Evolutionary conservation across 345 rosid genomes (phyloP).

Genomic region (Eucalyptus sp.): DNA sequence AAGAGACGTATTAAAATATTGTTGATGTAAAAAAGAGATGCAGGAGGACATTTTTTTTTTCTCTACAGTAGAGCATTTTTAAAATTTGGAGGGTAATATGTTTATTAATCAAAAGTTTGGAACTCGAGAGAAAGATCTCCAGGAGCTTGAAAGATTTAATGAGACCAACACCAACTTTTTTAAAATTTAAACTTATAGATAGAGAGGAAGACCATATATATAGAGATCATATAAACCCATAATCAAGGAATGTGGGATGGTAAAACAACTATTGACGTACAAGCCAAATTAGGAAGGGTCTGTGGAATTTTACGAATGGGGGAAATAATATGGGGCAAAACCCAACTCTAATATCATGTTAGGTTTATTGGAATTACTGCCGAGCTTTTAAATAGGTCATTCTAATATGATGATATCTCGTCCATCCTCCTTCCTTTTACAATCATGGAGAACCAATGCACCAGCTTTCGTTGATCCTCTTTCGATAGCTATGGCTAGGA

Average conservation of each 20-base stretch:
- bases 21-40: not conserved
- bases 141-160: not conserved
- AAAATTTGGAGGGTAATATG: not conserved
- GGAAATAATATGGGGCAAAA: not conserved
- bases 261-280: not conserved
- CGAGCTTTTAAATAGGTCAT: not conserved
- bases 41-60: not conserved
- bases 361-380: not conserved
- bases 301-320: not conserved
- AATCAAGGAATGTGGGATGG: not conserved
- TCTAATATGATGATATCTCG: not conserved
- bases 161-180: fast-evolving
- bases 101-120: not conserved
- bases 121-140: not conserved
- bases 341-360: not conserved
- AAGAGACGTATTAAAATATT: not conserved
- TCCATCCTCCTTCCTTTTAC: not conserved
- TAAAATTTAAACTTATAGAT: not conserved
- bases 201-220: not conserved
- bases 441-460: not conserved
- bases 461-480: not conserved
- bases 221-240: not conserved
- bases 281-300: not conserved
- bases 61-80: not conserved
- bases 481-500: not conserved